Conservation (phyloP, 768 basidiomycete species). For the Dacryopinax primogenitus region DNA sequence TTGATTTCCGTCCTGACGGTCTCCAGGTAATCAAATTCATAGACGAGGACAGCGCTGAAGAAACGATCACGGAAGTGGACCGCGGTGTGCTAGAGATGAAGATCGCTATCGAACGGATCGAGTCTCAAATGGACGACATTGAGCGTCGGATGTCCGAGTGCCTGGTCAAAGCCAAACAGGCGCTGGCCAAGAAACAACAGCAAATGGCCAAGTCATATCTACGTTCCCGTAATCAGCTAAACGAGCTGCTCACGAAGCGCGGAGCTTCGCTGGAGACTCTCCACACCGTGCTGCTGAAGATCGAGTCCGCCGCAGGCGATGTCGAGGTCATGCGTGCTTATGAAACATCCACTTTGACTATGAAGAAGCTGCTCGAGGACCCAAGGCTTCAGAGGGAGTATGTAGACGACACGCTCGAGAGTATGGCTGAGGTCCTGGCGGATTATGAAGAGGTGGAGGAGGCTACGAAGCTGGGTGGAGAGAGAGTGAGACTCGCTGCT, state of each 20-base stretch:
- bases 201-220: slow-evolving; percentile 60
- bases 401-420: slow-evolving; percentile 79
- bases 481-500: slow-evolving; percentile 39
- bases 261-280: slow-evolving; percentile 60
- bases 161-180: slow-evolving; percentile 42
- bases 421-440: slow-evolving; percentile 66
- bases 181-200: slow-evolving; percentile 59
- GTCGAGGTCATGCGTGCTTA: slow-evolving; percentile 82
- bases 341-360: slow-evolving; percentile 65
- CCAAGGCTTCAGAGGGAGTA: slow-evolving; percentile 65
- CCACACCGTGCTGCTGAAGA: slow-evolving; percentile 60
- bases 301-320: slow-evolving; percentile 83
- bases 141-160: slow-evolving; percentile 65
- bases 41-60: slow-evolving; percentile 27
- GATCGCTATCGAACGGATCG: slow-evolving; percentile 51
- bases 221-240: slow-evolving; percentile 67
- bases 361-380: slow-evolving; percentile 62
- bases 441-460: slow-evolving; percentile 76
- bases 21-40: slow-evolving; percentile 52
- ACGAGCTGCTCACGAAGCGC: slow-evolving; percentile 64
- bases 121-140: slow-evolving; percentile 53
- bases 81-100: slow-evolving; percentile 70
- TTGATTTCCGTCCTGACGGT: not conserved
- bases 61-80: slow-evolving; percentile 62
- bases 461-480: slow-evolving; percentile 53